Base-by-base conservation (phyloP, 2,329 filamentous ascomycete genomes). In the Colletotrichum coccodes region DNA sequence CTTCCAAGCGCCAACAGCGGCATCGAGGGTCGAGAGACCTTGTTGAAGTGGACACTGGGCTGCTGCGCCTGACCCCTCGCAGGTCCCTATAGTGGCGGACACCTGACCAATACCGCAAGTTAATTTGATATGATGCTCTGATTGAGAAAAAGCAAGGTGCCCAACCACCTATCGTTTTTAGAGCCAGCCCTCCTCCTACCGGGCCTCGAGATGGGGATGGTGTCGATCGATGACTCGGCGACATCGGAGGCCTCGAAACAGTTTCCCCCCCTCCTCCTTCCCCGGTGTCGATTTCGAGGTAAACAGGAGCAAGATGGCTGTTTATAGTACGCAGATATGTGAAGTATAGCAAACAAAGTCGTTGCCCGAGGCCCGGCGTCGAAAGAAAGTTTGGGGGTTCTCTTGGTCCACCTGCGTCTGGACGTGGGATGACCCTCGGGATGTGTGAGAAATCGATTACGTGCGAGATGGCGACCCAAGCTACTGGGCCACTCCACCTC, bases 361-460 rank as follows among this genome's bases (percentile, higher is more conserved):
- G 60, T 30, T 30, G n/a, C 23, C 47, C 28, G 28, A 26, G 16
- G 26, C 11, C 32, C 42, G 68, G 68, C 65, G 60, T 70, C 40
- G 56, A 70, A 65, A 70, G 68, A 70, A 69, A 61, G 65, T 70
- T 70, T 60, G 65, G 56, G 65, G 64, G 64, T 69, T 69, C 54
- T 56, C 34, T 49, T 68, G 58, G 63, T 70, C 68, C 64, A 68
- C 64, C 65, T 52, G 40, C 58, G 58, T 68, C 54, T 47, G 49
- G 60, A 59, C 65, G 68, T 59, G 68, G 68, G 65, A 70, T 70
- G 68, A 42, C 62, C 32, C 38, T 46, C 46, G 42, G 30, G 38
- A 50, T 30, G 38, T 47, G 58, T 42, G 58, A 21, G 49, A 60
- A 49, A 56, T 58, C 49, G 21, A 62, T 60, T 60, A 47, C 60